phyloP scores from a whole-genome alignment of 2,329 filamentous ascomycete species.

The Beauveria bassiana region DNA sequence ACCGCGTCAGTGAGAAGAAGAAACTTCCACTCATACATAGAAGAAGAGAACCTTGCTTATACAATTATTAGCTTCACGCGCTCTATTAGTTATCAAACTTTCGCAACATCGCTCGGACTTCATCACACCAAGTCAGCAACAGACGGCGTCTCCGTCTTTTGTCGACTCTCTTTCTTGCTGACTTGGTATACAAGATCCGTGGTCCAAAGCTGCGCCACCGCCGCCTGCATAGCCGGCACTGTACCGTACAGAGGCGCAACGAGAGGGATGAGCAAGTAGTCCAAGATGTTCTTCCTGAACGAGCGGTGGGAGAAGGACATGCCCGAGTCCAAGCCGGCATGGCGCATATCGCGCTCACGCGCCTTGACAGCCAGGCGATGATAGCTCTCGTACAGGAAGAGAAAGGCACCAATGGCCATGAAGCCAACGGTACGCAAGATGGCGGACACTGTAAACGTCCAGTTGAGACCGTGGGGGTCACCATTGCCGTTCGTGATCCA shows the following conservation, averaged over 20 bases:
- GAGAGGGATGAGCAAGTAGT: slow-evolving; percentile 58
- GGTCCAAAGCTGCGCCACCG: slow-evolving; percentile 64
- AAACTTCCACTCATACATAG: background rate
- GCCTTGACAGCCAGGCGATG: slow-evolving; percentile 53
- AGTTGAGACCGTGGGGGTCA: slow-evolving; percentile 46
- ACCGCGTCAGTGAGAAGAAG: background rate
- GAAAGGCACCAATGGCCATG: slow-evolving; percentile 53
- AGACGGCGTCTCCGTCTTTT: slow-evolving; percentile 37
- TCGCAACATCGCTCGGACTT: background rate
- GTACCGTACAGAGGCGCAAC: slow-evolving; percentile 62
- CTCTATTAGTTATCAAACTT: background rate
- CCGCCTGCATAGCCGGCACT: slow-evolving; percentile 59
- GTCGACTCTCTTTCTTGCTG: slow-evolving; percentile 58
- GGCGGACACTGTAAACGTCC: slow-evolving; percentile 54
- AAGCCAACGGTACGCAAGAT: slow-evolving; percentile 54
- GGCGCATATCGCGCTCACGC: slow-evolving; percentile 59
- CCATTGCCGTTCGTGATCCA: slow-evolving; percentile 42
- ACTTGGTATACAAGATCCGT: slow-evolving; percentile 62
- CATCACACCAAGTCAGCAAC: slow-evolving; percentile 38
- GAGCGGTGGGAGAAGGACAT: slow-evolving; percentile 57
- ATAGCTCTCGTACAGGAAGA: slow-evolving; percentile 61
- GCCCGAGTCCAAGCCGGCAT: slow-evolving; percentile 54
- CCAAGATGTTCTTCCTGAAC: slow-evolving; percentile 47
- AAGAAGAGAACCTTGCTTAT: background rate
- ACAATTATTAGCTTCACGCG: background rate